Base-by-base conservation (phyloP, 768 basidiomycete species). In the Dacryopinax primogenitus region DNA sequence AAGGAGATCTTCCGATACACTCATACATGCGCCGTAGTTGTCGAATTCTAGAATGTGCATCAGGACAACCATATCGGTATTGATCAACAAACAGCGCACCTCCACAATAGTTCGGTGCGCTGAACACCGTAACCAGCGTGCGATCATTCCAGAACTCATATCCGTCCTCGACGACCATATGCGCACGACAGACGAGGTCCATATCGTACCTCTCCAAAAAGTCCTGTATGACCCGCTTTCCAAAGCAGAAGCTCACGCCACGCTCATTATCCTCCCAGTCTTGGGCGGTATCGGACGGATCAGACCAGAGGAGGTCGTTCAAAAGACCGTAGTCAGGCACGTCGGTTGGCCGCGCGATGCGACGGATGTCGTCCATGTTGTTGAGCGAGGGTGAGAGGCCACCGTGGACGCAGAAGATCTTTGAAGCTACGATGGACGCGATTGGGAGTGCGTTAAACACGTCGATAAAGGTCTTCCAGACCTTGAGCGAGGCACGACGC, bases 251-350 rank as follows among this genome's bases (percentile, higher is more conserved):
- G 74, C 92, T 96, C 67, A 99, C 96, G 18, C 96, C 96, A 63
- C 96, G 82, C 75, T 99, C 96, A 75, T 98, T 99, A 74, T 99
- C 96, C 77, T 98, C 96, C 96, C 96, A 99, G 73, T 98, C 96
- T 62, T 91, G 73, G 18, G 96, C 94, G 12, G 95, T 96, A 74
- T 99, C 96, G 41, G 90, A 93, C 37, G 96, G 96, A 78, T 99
- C 96, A 30, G 90, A 92, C 96, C 96, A 99, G 63, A 99, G 79
- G 28, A 99, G 80, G 77, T 99, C 96, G 71, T 98, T 98, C 67
- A 99, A 81, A 23, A 98, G 83, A 39, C 96, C 96, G 72, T 92
- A 98, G 77, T 99, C 96, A 21, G 96, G 96, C 28, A 99, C 96
- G 73, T 98, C 96, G 21, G 96, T 97, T 26, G 96, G 96, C 67